Evolutionary conservation across 2,329 filamentous ascomycete genomes (phyloP), one percentile per base, ranked within the genome.

Genomic region (Cercospora beticola): DNA sequence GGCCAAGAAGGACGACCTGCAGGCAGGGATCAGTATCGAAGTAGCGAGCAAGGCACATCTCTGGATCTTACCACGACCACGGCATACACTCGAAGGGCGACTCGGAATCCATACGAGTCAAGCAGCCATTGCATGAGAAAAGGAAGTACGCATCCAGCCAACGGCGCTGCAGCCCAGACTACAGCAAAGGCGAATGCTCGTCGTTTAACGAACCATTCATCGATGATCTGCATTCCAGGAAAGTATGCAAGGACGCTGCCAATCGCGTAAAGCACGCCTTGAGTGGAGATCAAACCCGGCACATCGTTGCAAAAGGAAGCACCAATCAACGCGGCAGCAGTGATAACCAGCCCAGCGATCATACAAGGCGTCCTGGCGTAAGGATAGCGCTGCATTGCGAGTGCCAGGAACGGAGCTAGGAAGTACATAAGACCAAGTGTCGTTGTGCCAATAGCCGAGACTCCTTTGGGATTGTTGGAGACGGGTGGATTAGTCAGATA

Each of bases 151-250:
- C 81, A 79, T 1, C 84, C 83, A 3, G 81, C 81, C 6, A 82
- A 72, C 1, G 83, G 84, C 8, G 82, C 80, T 0, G 81, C 72
- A 76, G 79, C 72, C 78, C 82, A 76, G 69, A 85, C 83, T 5
- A 82, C 81, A 4, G 86, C 85, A 73, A 83, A 84, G 0, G 85
- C 86, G 28, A 87, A 79, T 0, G 85, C 84, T 72, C 85, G 83
- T 21, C 81, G 78, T 14, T 76, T 78, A n/a, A 86, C 78, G 76
- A 86, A 87, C 82, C 76, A 89, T 72, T 87, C 83, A 67, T 86
- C 84, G 26, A 86, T 76, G 65, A 82, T 83, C 49, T 83, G 76
- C 18, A 85, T 81, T 2, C 81, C 81, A 0, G 83, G 84, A n/a
- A 76, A 84, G 75, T 81, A 88, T 5, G 85, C 74, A 0, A 87